Conservation (phyloP, 306 rosid species). For the Delonix regia region DNA sequence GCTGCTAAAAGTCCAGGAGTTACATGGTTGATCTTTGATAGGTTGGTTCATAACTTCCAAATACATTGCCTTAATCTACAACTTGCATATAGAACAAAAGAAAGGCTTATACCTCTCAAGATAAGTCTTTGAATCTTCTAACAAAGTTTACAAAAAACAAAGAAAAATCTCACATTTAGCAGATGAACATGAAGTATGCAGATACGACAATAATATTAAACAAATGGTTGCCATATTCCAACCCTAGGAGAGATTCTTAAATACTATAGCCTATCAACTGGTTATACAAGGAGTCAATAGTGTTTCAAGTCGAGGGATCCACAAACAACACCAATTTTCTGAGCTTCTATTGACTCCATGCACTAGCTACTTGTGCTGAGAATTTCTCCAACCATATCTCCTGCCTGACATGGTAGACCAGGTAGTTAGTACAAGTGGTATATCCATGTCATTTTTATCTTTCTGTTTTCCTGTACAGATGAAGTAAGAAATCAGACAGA, state of each 20-base stretch:
- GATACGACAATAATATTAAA: background rate
- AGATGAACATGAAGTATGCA: conserved; percentile 6
- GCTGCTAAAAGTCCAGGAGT: conserved; percentile 44
- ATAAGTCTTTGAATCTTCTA: background rate
- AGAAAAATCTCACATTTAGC: background rate
- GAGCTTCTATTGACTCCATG: background rate
- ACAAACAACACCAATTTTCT: no score
- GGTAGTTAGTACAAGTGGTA: no score
- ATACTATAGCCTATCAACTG: no score
- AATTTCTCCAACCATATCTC: no score
- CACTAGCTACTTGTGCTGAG: no score
- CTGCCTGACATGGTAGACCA: no score
- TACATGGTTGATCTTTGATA: conserved; percentile 72
- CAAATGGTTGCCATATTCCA: background rate
- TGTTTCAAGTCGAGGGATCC: no score
- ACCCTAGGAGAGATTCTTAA: background rate
- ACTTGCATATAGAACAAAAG: background rate
- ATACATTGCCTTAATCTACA: background rate
- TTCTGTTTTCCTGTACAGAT: no score
- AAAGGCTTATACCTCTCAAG: background rate
- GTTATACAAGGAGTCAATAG: no score
- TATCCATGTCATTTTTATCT: no score
- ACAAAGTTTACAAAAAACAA: background rate
- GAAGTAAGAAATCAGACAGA: background rate
- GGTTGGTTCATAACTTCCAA: conserved; percentile 47